Percentiles rank a stretch among this genome's conserved stretches.
phyloP scores from a whole-genome alignment of 2,329 filamentous ascomycete genomes.

The Colletotrichum scovillei region DNA sequence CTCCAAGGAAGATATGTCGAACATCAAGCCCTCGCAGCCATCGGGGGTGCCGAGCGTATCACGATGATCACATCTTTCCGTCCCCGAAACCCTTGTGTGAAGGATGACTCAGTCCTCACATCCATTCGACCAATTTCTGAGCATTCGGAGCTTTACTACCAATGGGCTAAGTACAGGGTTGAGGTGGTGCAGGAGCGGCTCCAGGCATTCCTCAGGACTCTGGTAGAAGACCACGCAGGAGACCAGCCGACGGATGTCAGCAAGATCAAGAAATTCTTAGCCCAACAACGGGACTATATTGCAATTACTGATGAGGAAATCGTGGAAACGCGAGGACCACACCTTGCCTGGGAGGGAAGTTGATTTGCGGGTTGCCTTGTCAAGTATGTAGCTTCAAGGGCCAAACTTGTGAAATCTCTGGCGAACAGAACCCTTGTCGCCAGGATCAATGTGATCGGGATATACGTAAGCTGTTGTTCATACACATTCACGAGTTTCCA shows the following conservation, averaged over 20 bases:
- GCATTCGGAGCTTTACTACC: conserved; percentile 67
- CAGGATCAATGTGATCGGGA: too few relatives aligned
- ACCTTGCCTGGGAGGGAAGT: not conserved
- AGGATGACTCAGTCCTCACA: conserved; percentile 64
- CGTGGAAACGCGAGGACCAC: not conserved
- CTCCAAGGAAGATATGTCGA: conserved; percentile 59
- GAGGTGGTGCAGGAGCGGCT: conserved; percentile 70
- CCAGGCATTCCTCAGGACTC: conserved; percentile 18
- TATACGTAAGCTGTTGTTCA: too few relatives aligned
- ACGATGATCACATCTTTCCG: conserved; percentile 59
- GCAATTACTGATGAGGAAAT: not conserved
- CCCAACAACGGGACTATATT: conserved; percentile 1
- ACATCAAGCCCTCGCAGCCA: conserved; percentile 54
- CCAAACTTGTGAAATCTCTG: too few relatives aligned
- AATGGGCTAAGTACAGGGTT: conserved; percentile 72
- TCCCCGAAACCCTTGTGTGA: conserved; percentile 49
- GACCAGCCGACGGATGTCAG: not conserved
- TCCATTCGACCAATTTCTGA: conserved; percentile 66
- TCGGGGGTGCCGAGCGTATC: conserved; percentile 55
- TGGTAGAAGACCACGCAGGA: conserved; percentile 4
- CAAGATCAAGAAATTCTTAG: not conserved
- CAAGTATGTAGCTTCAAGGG: too few relatives aligned
- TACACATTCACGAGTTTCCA: too few relatives aligned
- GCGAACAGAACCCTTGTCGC: too few relatives aligned
- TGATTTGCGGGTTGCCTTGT: too few relatives aligned